Conservation (phyloP, 2,329 filamentous ascomycete genomes). For the Trichoderma lentiforme region DNA sequence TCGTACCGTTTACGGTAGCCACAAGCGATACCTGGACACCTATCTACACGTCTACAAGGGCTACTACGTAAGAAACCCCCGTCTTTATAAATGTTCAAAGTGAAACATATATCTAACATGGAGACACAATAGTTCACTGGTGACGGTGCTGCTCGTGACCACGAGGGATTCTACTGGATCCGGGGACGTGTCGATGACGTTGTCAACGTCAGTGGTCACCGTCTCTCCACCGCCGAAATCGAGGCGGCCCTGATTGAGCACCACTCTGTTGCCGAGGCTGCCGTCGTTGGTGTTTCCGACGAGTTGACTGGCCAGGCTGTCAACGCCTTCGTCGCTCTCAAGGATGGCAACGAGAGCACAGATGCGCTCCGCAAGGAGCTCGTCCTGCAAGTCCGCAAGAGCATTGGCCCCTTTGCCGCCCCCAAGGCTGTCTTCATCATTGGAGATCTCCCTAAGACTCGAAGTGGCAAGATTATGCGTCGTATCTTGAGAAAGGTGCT, state of each 20-base stretch:
- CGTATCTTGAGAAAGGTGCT: slow-evolving; percentile 96
- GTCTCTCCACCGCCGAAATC: slow-evolving; percentile 95
- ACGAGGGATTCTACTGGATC: slow-evolving; percentile 99
- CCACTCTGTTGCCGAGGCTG: slow-evolving; percentile 83
- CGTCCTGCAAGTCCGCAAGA: slow-evolving; percentile 91
- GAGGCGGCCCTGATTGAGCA: slow-evolving; percentile 96
- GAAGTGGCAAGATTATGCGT: slow-evolving; percentile 98
- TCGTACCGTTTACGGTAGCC: slow-evolving; percentile 93
- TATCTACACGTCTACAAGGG: slow-evolving; percentile 97
- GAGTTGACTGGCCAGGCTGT: slow-evolving; percentile 96
- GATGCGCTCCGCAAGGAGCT: slow-evolving; percentile 91
- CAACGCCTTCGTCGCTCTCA: slow-evolving; percentile 92
- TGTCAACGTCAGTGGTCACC: slow-evolving; percentile 95
- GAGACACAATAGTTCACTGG: slow-evolving; percentile 66
- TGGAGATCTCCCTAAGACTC: slow-evolving; percentile 92
- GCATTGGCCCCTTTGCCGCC: slow-evolving; percentile 94
- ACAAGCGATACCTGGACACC: slow-evolving; percentile 98
- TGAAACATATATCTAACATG: slow-evolving; percentile 3
- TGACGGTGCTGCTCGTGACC: slow-evolving; percentile 91
- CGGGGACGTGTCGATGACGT: slow-evolving; percentile 97
- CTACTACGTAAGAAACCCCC: slow-evolving; percentile 74
- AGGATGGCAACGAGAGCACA: slow-evolving; percentile 71
- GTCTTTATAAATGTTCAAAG: not conserved
- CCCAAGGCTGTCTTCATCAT: slow-evolving; percentile 92
- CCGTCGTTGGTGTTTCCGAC: slow-evolving; percentile 88